Percentiles rank a stretch among this genome's conserved stretches.
Conservation (phyloP, 345 rosid genomes). For the Camelina sativa region DNA sequence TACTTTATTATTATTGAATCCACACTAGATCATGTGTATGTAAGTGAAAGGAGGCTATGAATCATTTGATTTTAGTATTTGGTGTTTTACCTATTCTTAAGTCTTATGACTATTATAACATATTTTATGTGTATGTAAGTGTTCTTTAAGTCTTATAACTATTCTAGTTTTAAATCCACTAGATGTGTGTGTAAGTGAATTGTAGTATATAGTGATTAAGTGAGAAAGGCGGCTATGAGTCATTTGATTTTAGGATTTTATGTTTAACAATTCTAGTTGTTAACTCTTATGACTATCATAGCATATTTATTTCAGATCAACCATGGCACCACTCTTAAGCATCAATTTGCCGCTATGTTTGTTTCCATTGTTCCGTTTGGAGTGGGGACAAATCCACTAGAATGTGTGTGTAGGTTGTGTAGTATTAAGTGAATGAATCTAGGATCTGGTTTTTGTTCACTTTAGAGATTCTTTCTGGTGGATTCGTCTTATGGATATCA, state of each 20-base stretch:
- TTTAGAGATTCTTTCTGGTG: constrained; percentile 4
- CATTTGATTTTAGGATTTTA: no score
- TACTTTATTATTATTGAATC: not conserved
- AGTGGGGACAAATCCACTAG: not conserved
- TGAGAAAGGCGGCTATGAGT: no score
- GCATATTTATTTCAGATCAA: not conserved
- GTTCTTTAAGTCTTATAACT: no score
- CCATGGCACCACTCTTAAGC: not conserved
- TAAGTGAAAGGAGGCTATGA: not conserved
- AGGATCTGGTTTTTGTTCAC: not conserved
- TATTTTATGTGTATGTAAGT: no score
- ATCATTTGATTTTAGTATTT: not conserved
- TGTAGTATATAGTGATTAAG: no score
- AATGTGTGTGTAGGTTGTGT: not conserved
- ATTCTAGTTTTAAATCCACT: no score
- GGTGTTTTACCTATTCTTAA: not conserved
- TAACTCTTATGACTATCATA: no score
- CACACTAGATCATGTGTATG: constrained; percentile 4
- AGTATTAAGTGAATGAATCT: not conserved
- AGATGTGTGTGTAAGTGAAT: no score
- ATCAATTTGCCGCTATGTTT: not conserved
- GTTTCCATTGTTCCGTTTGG: not conserved
- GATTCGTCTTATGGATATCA: constrained; percentile 5
- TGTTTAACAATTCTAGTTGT: no score
- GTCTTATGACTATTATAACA: not conserved